Base-by-base conservation (phyloP, 192 early-diverging fungal species). In the Coemansia sp. region DNA sequence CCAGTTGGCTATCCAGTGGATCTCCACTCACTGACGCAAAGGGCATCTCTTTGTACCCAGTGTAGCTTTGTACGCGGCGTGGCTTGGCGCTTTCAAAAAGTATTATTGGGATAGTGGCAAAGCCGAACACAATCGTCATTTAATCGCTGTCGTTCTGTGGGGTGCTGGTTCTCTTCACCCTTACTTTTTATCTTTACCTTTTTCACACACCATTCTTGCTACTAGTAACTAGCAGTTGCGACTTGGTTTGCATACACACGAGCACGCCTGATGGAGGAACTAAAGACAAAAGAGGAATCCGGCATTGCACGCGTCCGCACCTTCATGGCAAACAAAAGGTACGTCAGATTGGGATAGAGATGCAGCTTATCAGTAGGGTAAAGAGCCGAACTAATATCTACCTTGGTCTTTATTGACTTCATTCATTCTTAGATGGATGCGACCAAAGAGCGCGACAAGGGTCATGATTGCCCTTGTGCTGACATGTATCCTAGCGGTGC, bases 261-360 rank as follows among this genome's bases (percentile, higher is more conserved):
- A 50, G 47, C 47, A 50, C 47, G 20, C n/a, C 20, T 50, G 47
- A 74, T 77, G 75, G 61, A 72, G 3, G 57, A 60, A 5, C 11
- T 46, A 9, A 24, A 66, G 47, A 49, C 16, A 24, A 62, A 58
- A 5, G 67, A 40, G 31, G 70, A 27, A 1, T 18, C 43, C 13
- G 68, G 41, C 9, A 10, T 71, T 0, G 41, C 34, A 1, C 47
- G 70, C 10, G n/a, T 72, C 16, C 36, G 70, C 24, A 65, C 53
- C 18, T 33, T 52, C 31, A 29, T 53, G 4, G 15, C 63, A 58
- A 16, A 52, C 31, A 65, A 64, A 65, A 78, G 70, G 75, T 57
- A 78, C 33, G 57, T 36, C 7, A 36, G 7, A 36, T 5, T 36
- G 34, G 34, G 34, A 36, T 36, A 36, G 34, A 36, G 7, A 36